A percentile compares a stretch with the other conserved stretches of the same genome.
Evolutionary conservation across 2,329 filamentous ascomycete genomes (phyloP).

Genomic region (Exophiala sideris): DNA sequence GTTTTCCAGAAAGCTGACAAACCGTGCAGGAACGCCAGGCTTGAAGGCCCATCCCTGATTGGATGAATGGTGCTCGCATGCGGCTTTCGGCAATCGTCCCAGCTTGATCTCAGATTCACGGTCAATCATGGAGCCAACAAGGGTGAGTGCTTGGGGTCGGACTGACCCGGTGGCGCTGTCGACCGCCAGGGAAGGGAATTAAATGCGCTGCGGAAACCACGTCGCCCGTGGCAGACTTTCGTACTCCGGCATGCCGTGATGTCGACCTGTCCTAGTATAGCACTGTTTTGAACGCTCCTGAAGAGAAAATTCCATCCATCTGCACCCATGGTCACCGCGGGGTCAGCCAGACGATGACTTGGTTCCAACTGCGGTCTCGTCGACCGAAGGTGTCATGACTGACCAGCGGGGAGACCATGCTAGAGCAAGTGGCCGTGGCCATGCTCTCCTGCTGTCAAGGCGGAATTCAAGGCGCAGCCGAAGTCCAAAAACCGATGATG

Average conservation of each 20-base stretch:
- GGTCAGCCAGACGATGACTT: too few species aligned
- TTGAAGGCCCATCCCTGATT: neutral
- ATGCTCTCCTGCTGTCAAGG: neutral
- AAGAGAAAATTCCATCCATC: too few species aligned
- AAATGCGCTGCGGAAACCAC: too few species aligned
- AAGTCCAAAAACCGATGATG: conserved; percentile 10
- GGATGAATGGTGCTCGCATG: neutral
- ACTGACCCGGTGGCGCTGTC: too few species aligned
- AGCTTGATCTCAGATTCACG: neutral
- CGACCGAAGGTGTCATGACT: neutral
- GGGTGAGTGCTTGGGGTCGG: too few species aligned
- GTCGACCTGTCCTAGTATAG: too few species aligned
- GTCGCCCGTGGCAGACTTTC: too few species aligned
- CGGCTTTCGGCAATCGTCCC: neutral
- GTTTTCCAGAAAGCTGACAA: neutral
- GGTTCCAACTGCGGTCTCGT: neutral
- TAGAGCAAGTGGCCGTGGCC: neutral
- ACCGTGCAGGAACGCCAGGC: neutral
- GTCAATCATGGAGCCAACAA: neutral
- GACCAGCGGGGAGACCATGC: conserved; percentile 3
- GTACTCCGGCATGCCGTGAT: too few species aligned
- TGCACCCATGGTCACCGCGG: too few species aligned
- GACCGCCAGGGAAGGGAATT: too few species aligned
- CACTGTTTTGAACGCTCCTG: too few species aligned
- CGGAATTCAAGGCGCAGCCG: neutral